These are phyloP conservation scores for Chaetomidium leptoderma DNA, from an alignment of 495 filamentous ascomycete genomes.

Conservation along the genomic window DNA sequence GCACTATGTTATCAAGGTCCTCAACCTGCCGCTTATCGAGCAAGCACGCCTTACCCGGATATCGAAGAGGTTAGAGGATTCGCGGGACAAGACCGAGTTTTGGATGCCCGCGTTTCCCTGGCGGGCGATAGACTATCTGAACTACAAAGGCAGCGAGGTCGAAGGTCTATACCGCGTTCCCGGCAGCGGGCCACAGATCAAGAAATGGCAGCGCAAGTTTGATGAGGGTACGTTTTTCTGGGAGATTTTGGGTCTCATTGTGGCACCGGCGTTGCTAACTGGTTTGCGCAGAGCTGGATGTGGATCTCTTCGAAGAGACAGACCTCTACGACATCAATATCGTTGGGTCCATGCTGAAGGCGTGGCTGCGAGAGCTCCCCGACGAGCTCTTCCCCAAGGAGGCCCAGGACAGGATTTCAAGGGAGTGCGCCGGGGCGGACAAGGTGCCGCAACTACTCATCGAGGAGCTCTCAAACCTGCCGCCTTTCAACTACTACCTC, in stretches of 20 bases:
- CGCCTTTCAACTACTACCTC: slow-evolving; percentile 92
- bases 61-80: slow-evolving; percentile 75
- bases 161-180: slow-evolving; percentile 87
- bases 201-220: slow-evolving; percentile 81
- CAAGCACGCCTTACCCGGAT: slow-evolving; percentile 84
- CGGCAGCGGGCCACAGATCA: slow-evolving; percentile 76
- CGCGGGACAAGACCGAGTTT: slow-evolving; percentile 88
- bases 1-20: slow-evolving; percentile 69
- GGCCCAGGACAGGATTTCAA: slow-evolving; percentile 67
- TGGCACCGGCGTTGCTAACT: slow-evolving; percentile 26
- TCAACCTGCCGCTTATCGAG: slow-evolving; percentile 74
- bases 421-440: slow-evolving; percentile 68
- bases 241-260: background rate
- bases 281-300: slow-evolving; percentile 61
- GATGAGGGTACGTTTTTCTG: slow-evolving; percentile 67
- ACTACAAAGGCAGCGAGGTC: slow-evolving; percentile 83
- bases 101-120: slow-evolving; percentile 95
- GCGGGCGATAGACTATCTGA: slow-evolving; percentile 89
- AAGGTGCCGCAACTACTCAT: slow-evolving; percentile 74
- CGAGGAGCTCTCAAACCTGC: slow-evolving; percentile 83
- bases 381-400: slow-evolving; percentile 83
- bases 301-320: slow-evolving; percentile 75
- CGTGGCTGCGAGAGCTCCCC: slow-evolving; percentile 89
- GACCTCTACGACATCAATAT: slow-evolving; percentile 93
- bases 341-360: slow-evolving; percentile 86